Evolutionary conservation across 306 rosid species (phyloP).

Genomic region (Gillenia trifoliata): DNA sequence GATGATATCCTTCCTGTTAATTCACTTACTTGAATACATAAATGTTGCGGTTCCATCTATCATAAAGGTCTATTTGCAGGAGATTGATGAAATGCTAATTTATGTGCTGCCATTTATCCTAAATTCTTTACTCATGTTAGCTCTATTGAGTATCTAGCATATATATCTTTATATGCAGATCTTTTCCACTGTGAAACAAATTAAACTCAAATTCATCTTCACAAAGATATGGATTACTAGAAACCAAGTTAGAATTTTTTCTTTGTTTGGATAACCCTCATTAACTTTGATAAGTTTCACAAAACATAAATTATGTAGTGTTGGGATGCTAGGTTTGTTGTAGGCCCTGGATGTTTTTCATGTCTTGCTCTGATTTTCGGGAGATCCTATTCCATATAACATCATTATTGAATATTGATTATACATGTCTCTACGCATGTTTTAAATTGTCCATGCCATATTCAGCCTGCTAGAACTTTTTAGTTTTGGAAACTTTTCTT

Average conservation of each 20-base stretch:
- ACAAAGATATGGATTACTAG: neutral
- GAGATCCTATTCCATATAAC: neutral
- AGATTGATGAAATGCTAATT: neutral
- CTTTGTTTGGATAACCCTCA: neutral
- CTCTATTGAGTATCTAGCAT: neutral
- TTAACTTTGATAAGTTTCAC: neutral
- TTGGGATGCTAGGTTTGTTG: neutral
- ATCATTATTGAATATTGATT: neutral
- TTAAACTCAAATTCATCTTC: neutral
- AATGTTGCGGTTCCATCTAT: neutral
- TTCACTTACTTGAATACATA: neutral
- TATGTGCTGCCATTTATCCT: neutral
- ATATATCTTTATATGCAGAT: neutral
- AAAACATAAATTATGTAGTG: neutral
- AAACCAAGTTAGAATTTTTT: neutral
- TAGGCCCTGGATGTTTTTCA: neutral
- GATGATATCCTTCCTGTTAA: neutral
- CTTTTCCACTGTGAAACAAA: neutral
- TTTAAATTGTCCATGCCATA: neutral
- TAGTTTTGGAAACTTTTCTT: neutral
- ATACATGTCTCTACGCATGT: neutral
- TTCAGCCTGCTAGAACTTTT: neutral
- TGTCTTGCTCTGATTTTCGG: neutral
- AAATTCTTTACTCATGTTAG: neutral
- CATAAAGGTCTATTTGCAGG: neutral